Conservation (phyloP, 345 rosid species). For the Clausena lansium region DNA sequence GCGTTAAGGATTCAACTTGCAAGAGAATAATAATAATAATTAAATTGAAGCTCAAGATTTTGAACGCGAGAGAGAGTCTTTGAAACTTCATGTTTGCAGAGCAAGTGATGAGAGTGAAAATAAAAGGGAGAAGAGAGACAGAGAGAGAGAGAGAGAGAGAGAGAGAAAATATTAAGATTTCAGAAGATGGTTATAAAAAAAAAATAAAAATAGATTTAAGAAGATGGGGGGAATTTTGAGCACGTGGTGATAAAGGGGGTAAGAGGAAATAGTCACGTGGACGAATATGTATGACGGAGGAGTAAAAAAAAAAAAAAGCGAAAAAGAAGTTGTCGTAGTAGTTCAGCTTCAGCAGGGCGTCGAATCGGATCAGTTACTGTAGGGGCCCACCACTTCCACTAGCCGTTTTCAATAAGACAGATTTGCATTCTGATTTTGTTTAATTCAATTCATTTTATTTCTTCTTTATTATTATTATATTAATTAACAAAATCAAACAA, state of each 20-base stretch:
- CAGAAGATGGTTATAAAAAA: no score
- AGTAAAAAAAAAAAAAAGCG: not conserved
- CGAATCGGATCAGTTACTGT: conserved; percentile 6
- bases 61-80: not conserved
- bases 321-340: not conserved
- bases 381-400: conserved; percentile 26
- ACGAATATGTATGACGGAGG: conserved; percentile 9
- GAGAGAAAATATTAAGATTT: no score
- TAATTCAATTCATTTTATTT: not conserved
- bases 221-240: conserved; percentile 13
- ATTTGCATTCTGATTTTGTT: not conserved
- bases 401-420: not conserved
- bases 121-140: no score
- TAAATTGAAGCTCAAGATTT: not conserved
- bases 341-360: conserved; percentile 6
- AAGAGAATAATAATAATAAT: not conserved
- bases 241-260: conserved; percentile 38
- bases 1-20: conserved; percentile 2
- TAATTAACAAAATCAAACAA: not conserved
- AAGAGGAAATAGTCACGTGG: conserved; percentile 34
- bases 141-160: not conserved
- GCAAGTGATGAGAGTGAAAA: not conserved
- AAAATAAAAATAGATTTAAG: no score
- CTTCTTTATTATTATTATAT: not conserved
- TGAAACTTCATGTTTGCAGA: conserved; percentile 15